phyloP scores from a whole-genome alignment of 257 asterid genomes.

The Voacanga thouarsii region DNA sequence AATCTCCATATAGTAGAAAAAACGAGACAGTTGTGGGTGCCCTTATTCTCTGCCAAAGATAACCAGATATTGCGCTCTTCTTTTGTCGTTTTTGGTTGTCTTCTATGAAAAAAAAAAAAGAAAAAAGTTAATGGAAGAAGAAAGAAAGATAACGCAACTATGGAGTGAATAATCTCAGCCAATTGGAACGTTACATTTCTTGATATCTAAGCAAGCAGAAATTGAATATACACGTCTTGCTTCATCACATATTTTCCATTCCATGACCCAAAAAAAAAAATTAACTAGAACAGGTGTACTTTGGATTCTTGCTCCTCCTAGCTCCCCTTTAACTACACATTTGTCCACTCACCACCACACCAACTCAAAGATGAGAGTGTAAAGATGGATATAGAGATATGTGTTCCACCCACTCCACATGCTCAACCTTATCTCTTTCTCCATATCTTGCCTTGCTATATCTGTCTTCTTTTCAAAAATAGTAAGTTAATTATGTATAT shows the following conservation, averaged over 20 bases:
- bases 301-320: not conserved
- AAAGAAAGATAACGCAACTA: not conserved
- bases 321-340: not conserved
- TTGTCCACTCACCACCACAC: slow-evolving; percentile 15
- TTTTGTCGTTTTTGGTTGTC: not conserved
- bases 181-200: slow-evolving; percentile 4
- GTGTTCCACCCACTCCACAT: slow-evolving; percentile 53
- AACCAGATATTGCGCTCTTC: not conserved
- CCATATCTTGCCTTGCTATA: not conserved
- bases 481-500: not conserved
- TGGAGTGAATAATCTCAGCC: not conserved
- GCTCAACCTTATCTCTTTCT: slow-evolving; percentile 45
- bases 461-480: not conserved
- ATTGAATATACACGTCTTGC: slow-evolving; percentile 9
- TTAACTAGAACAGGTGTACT: not conserved
- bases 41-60: no score
- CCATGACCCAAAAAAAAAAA: not conserved
- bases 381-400: slow-evolving; percentile 30
- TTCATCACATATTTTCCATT: slow-evolving; percentile 2
- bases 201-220: slow-evolving; percentile 16
- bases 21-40: no score
- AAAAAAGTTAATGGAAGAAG: not conserved
- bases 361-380: slow-evolving; percentile 14
- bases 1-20: no score
- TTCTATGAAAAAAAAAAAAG: not conserved